Percentiles rank a stretch among this genome's conserved stretches.
Conservation (phyloP, 129 eudicot species). For the Oenanthe sinensis region DNA sequence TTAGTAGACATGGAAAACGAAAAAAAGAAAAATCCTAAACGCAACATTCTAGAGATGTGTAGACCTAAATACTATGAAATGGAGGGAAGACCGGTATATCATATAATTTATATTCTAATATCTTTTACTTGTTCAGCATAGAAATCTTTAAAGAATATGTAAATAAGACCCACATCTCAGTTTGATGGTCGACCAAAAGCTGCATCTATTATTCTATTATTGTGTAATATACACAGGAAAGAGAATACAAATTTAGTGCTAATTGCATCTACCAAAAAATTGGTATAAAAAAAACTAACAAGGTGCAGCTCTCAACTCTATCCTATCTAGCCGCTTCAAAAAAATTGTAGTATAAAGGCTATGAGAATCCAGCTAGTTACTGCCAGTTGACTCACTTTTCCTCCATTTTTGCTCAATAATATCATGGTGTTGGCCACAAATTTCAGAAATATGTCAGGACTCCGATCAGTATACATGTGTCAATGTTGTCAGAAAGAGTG, state of each 20-base stretch:
- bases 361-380: neutral
- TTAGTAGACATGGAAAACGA: neutral
- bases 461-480: neutral
- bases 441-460: conserved; percentile 8
- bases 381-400: conserved; percentile 17
- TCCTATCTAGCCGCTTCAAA: conserved; percentile 5
- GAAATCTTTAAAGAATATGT: neutral
- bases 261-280: conserved; percentile 5
- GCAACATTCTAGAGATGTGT: neutral
- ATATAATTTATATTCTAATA: neutral
- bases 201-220: conserved; percentile 14
- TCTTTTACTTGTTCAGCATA: neutral
- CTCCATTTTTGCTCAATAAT: conserved; percentile 22
- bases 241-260: conserved; percentile 16
- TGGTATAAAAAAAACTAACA: neutral
- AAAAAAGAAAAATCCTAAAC: neutral
- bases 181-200: neutral
- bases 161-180: neutral
- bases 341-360: conserved; percentile 5
- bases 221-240: conserved; percentile 11
- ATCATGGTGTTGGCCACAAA: conserved; percentile 5
- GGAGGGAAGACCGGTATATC: neutral
- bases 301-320: conserved; percentile 6
- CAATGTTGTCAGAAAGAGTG: conserved; percentile 1
- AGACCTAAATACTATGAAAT: neutral